Conservation (phyloP, 257 asterid genomes). For the Lycium ferocissimum region DNA sequence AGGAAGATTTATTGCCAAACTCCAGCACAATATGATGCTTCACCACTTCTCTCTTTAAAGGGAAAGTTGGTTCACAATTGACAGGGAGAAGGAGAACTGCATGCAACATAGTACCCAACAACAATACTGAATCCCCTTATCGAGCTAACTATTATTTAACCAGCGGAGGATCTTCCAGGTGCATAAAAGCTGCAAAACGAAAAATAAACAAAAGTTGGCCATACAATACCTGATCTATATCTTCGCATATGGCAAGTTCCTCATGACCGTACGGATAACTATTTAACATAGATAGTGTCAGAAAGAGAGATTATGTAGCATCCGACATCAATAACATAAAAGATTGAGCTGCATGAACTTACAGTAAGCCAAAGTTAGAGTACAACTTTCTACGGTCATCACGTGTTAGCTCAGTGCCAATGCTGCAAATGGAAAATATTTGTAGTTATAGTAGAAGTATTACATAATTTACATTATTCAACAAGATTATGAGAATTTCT, state of each 20-base stretch:
- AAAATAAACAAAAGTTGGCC: not conserved
- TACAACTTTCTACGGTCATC: slow-evolving; percentile 89
- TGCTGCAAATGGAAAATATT: slow-evolving; percentile 58
- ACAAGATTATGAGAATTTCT: not conserved
- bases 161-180: not conserved
- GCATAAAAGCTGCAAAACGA: slow-evolving; percentile 15
- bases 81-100: not conserved
- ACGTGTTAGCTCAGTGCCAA: slow-evolving; percentile 94
- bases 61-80: not conserved
- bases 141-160: slow-evolving; percentile 11
- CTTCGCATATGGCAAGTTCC: slow-evolving; percentile 92
- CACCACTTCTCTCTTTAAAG: not conserved
- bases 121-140: not conserved
- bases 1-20: not conserved
- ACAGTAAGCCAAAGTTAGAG: slow-evolving; percentile 92
- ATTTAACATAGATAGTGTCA: slow-evolving; percentile 34
- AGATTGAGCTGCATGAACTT: slow-evolving; percentile 43
- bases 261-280: slow-evolving; percentile 95
- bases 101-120: not conserved
- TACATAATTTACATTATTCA: not conserved
- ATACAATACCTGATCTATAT: slow-evolving; percentile 77
- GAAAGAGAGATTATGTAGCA: not conserved
- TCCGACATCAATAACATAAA: not conserved
- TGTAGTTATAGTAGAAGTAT: not conserved
- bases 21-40: not conserved